Percentiles rank a stretch among this genome's conserved stretches.
These are phyloP conservation scores for Picochlorum sp. DNA, from an alignment of 139 green algal genomes.

Conservation along the genomic window DNA sequence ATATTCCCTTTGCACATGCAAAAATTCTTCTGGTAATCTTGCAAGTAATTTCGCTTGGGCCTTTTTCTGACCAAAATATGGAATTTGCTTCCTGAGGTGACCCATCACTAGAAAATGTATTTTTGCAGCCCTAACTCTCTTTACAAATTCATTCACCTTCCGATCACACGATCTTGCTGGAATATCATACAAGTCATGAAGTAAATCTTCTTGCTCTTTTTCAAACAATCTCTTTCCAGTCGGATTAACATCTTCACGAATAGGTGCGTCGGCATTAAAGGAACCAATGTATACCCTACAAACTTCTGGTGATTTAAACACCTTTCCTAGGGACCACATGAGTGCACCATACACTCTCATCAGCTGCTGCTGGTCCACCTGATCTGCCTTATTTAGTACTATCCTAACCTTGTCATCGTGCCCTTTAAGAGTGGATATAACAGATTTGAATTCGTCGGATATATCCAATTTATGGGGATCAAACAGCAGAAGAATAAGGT, in stretches of 20 bases:
- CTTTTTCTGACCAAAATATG: constrained; percentile 64
- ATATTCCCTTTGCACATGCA: constrained; percentile 78
- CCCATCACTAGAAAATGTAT: constrained; percentile 89
- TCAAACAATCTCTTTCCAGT: constrained; percentile 71
- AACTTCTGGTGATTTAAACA: constrained; percentile 86
- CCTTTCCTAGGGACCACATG: constrained; percentile 96
- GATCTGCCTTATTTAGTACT: constrained; percentile 95
- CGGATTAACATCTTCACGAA: constrained; percentile 62
- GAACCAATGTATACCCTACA: constrained; percentile 88
- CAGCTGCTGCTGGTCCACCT: constrained; percentile 85
- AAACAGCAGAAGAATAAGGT: constrained; percentile 97
- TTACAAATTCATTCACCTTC: constrained; percentile 98
- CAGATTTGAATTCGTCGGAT: constrained; percentile 89
- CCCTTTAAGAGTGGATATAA: constrained; percentile 62
- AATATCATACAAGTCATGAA: constrained; percentile 87
- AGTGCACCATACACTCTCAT: constrained; percentile 98
- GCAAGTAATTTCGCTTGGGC: constrained; percentile 50
- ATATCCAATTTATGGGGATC: constrained; percentile 95
- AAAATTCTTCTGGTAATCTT: constrained; percentile 53
- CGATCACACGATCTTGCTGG: constrained; percentile 63
- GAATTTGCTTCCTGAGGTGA: constrained; percentile 76
- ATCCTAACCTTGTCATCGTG: constrained; percentile 94
- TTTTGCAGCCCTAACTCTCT: constrained; percentile 75
- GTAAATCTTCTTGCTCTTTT: constrained; percentile 79
- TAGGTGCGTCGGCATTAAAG: constrained; percentile 58